phyloP scores from a whole-genome alignment of 2,329 filamentous ascomycete genomes.

The Sporothrix sp. region DNA sequence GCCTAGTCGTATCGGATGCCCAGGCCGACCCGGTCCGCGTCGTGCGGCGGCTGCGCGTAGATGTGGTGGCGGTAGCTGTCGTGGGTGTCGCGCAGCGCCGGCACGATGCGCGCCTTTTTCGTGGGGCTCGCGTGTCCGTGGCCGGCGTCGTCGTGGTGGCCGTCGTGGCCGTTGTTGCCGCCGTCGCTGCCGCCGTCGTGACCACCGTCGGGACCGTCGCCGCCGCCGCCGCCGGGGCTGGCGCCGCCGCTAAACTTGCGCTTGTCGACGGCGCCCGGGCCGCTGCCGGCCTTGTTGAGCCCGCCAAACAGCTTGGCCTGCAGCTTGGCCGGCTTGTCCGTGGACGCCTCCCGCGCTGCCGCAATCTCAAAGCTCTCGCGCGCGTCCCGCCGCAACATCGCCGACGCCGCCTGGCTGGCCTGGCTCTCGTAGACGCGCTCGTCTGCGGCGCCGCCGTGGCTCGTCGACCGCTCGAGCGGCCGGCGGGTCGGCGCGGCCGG shows the following conservation, averaged over 20 bases:
- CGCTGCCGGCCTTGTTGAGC: constrained; percentile 30
- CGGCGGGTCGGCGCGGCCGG: constrained; percentile 19
- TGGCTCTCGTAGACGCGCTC: constrained; percentile 60
- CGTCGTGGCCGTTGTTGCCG: constrained; percentile 20
- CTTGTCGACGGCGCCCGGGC: constrained; percentile 31
- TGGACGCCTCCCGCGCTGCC: constrained; percentile 17
- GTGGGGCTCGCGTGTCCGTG: constrained; percentile 35
- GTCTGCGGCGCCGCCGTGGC: constrained; percentile 13
- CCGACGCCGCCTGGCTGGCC: constrained; percentile 66
- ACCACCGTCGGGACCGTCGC: constrained; percentile 22
- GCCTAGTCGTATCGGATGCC: constrained; percentile 40
- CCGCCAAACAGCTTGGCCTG: constrained; percentile 43
- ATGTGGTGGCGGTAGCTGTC: constrained; percentile 15
- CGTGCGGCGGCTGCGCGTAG: constrained; percentile 5
- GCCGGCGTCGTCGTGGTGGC: constrained; percentile 24
- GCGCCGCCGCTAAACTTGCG: constrained; percentile 36
- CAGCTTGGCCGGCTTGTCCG: constrained; percentile 37
- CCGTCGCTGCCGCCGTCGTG: constrained; percentile 22
- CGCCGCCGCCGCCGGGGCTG: constrained; percentile 13
- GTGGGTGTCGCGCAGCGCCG: constrained; percentile 29
- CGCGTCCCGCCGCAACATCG: constrained; percentile 57
- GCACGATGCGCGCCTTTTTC: constrained; percentile 41
- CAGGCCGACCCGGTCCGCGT: constrained; percentile 34
- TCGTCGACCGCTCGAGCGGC: constrained; percentile 2
- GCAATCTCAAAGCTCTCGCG: constrained; percentile 43